These are phyloP conservation scores for Ogataea populi-albae DNA, from an alignment of 805 yeast species.

Conservation along the genomic window DNA sequence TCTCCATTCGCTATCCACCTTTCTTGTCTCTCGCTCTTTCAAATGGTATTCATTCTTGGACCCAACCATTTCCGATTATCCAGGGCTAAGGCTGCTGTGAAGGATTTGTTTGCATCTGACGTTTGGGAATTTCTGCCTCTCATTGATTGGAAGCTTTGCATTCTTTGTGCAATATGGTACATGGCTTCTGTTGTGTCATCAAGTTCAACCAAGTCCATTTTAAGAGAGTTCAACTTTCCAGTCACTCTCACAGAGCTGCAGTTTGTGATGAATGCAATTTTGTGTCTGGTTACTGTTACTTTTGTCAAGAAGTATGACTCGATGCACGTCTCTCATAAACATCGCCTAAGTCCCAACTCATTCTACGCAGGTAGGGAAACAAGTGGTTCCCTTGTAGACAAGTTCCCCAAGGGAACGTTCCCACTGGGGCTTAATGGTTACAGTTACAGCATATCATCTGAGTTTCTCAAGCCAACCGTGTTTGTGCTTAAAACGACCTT, in stretches of 20 bases:
- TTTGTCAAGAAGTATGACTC: conserved; percentile 32
- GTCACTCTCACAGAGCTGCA: conserved; percentile 88
- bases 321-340: conserved; percentile 29
- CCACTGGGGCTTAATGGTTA: conserved; percentile 36
- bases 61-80: conserved; percentile 7
- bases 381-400: conserved; percentile 19
- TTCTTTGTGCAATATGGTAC: conserved; percentile 77
- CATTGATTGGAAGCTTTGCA: conserved; percentile 30
- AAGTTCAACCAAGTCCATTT: conserved; percentile 75
- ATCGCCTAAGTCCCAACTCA: conserved; percentile 35
- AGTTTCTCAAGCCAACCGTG: conserved; percentile 53
- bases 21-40: neutral
- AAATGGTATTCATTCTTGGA: conserved; percentile 19
- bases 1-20: conserved; percentile 4
- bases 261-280: conserved; percentile 65
- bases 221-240: conserved; percentile 70
- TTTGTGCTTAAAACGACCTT: conserved; percentile 62
- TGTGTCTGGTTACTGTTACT: conserved; percentile 45
- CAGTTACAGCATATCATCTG: conserved; percentile 28
- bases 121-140: conserved; percentile 17
- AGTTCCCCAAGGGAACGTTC: conserved; percentile 50
- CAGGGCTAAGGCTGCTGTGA: conserved; percentile 7
- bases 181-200: conserved; percentile 73
- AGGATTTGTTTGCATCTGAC: conserved; percentile 8
- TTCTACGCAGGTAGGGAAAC: conserved; percentile 22